Percentiles rank a stretch among this genome's conserved stretches.
These are phyloP conservation scores for Thalassiosira mediterranea DNA, from an alignment of 352 stramenopile genomes.

Conservation along the genomic window DNA sequence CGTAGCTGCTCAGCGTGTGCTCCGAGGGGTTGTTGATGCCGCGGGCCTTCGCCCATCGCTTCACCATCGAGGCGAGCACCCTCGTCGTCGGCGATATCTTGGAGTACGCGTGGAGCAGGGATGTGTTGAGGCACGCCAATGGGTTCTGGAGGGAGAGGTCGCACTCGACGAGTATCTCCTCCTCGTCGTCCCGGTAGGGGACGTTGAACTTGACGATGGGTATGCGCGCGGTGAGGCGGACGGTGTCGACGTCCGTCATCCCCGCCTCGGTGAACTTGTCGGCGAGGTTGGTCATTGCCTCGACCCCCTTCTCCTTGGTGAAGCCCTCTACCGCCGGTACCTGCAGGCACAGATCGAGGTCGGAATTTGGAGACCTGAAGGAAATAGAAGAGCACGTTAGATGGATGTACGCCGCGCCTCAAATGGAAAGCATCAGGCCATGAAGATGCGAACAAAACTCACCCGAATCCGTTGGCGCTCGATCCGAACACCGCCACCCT, in stretches of 20 bases:
- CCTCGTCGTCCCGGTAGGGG: conserved; percentile 52
- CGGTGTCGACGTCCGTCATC: conserved; percentile 85
- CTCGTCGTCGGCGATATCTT: conserved; percentile 82
- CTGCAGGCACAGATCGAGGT: conserved; percentile 83
- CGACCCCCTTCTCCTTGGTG: conserved; percentile 49
- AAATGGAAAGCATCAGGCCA: conserved; percentile 96
- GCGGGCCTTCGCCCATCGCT: conserved; percentile 95
- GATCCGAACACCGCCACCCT: conserved; percentile 91
- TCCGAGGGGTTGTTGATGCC: conserved; percentile 96
- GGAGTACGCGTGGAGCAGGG: conserved; percentile 92
- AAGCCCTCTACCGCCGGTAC: conserved; percentile 56
- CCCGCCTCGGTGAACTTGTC: conserved; percentile 79
- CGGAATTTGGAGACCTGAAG: conserved; percentile 69
- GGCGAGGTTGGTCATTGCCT: conserved; percentile 78
- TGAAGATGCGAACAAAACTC: conserved; percentile 88
- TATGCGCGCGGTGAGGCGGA: conserved; percentile 92
- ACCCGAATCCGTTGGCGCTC: conserved; percentile 96
- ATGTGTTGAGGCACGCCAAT: conserved; percentile 96
- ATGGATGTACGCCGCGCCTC: too few species aligned
- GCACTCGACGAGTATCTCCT: conserved; percentile 84
- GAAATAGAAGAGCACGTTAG: too few species aligned
- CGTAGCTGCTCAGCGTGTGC: conserved; percentile 97
- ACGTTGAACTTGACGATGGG: conserved; percentile 98
- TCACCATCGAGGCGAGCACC: conserved; percentile 94
- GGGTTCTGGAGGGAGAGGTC: conserved; percentile 95